Evolutionary conservation across 2,329 filamentous ascomycete genomes (phyloP).

Genomic region (Fonsecaea monophora): DNA sequence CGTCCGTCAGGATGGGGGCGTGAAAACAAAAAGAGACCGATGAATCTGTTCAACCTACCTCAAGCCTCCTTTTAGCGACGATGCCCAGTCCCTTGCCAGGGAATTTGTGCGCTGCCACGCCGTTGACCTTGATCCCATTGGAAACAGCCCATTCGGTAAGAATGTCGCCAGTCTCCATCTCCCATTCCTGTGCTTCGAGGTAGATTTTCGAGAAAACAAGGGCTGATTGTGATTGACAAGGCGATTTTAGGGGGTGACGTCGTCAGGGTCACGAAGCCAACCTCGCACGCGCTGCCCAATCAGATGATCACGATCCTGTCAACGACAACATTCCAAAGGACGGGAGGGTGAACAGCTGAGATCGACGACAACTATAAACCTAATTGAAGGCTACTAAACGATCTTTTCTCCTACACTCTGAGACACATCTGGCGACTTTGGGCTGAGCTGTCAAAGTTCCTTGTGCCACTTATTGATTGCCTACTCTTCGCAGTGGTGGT

Average conservation of each 20-base stretch:
- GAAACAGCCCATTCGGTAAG: conserved; percentile 19
- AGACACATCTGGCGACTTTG: not conserved
- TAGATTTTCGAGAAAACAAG: not conserved
- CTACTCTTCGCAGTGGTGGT: no score
- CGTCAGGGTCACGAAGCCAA: not conserved
- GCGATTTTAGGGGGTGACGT: not conserved
- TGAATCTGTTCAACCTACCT: conserved; percentile 15
- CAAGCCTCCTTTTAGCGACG: conserved; percentile 15
- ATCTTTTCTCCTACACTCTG: not conserved
- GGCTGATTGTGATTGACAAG: not conserved
- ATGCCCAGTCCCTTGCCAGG: conserved; percentile 20
- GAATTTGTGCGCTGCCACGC: conserved; percentile 17
- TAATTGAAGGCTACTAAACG: not conserved
- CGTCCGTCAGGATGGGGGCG: conserved; percentile 3
- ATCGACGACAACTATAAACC: not conserved
- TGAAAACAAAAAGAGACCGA: not conserved
- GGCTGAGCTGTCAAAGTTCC: not conserved
- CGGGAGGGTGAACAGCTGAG: not conserved
- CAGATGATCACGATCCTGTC: not conserved
- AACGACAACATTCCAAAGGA: not conserved
- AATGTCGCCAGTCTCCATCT: not conserved
- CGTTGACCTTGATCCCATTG: conserved; percentile 17
- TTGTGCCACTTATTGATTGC: not conserved
- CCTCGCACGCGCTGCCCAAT: not conserved
- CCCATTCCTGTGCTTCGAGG: not conserved